These are phyloP conservation scores for Flaveria floridana DNA, from an alignment of 140 eudicot genomes.

Conservation along the genomic window DNA sequence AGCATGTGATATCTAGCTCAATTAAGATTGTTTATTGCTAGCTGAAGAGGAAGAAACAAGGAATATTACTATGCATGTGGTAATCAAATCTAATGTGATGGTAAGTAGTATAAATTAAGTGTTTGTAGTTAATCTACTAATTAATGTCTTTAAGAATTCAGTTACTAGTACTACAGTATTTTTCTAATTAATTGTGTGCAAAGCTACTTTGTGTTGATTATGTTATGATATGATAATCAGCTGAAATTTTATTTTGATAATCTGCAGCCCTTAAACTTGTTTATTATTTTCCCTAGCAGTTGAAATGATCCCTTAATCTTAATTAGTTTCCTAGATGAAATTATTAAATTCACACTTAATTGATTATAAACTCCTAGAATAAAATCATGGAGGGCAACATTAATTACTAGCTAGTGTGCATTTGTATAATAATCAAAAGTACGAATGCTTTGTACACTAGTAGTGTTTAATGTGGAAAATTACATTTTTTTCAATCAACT, in stretches of 20 bases:
- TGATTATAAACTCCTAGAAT: background rate
- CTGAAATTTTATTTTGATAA: conserved; percentile 1
- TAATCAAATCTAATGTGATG: conserved; percentile 19
- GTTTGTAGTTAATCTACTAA: conserved; percentile 14
- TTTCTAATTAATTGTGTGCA: conserved; percentile 26
- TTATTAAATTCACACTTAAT: too few relatives aligned
- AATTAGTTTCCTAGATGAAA: too few relatives aligned
- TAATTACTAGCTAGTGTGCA: background rate
- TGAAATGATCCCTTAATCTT: background rate
- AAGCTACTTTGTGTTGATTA: conserved; percentile 20
- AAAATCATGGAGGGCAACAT: background rate
- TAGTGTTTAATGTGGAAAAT: background rate
- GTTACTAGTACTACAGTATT: conserved; percentile 21
- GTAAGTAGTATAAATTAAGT: conserved; percentile 30
- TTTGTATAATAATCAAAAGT: background rate
- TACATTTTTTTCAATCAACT: too few relatives aligned
- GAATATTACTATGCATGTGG: conserved; percentile 12
- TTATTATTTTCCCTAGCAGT: background rate
- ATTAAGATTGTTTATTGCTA: conserved; percentile 21
- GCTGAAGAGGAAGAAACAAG: conserved; percentile 30
- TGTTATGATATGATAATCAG: conserved; percentile 4
- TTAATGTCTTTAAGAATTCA: conserved; percentile 25
- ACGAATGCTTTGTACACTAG: background rate
- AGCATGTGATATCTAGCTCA: background rate
- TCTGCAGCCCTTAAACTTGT: background rate